Base-by-base conservation (phyloP, 1,139 yeast species). In the Nakaseomyces glabratus region DNA sequence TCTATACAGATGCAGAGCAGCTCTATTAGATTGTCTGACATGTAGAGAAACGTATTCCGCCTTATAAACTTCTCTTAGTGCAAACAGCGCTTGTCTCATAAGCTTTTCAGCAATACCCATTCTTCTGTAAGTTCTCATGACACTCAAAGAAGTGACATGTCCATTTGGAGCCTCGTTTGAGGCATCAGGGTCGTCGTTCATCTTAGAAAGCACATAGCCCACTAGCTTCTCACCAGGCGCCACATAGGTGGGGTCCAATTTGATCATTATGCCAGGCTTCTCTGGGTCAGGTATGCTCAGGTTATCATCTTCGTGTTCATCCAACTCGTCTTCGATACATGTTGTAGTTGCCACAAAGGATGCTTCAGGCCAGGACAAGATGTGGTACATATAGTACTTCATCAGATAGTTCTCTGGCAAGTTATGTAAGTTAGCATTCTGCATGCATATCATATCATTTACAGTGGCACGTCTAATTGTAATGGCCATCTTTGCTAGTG, bases 361-460 rank as follows among this genome's bases (percentile, higher is more conserved):
- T 6, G 94, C 93, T 58, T 90, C 95, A 2, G 99, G 98, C 98
- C 98, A 90, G 28, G 96, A 80, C 38, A 88, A 65, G 13, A 86
- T 72, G 59, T 90, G 99, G 59, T 90, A 90, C 71, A 93, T 72
- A 60, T 88, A 90, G 61, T 88, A 90, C 61, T 88, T 88, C 61
- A 88, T 66, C 47, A 82, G 81, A 57, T 90, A 90, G 61, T 90
- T 90, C 58, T 90, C 99, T 4, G 99, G 98, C 46, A 90, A 67
- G 52, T 90, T 90, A 47, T 82, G 84, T 57, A 90, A 66, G 56
- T 90, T 90, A 45, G 95, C 93, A 66, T 86, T 86, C 58, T 90
- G 98, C 88, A 90, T 88, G 20, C 93, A 94, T 61, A 84, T 93
- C 40, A 86, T 70, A 60, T 90, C 98, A 31, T 72, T 69, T 28